Conservation (phyloP, 176 grass and related monocot genomes). For the Chrysopogon serrulatus region DNA sequence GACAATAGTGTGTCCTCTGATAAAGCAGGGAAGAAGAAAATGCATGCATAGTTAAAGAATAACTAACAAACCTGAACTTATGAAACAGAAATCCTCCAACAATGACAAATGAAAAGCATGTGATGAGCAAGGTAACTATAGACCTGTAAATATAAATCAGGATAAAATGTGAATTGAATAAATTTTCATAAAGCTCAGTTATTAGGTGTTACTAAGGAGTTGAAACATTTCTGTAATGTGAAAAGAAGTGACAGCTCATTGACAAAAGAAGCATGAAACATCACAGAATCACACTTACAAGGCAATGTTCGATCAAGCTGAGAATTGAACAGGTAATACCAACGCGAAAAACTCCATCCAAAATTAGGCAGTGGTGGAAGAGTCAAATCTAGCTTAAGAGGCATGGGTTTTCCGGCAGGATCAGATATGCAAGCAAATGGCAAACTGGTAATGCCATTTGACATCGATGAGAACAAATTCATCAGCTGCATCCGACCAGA, state of each 20-base stretch:
- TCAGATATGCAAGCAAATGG: conserved; percentile 87
- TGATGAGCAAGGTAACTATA: conserved; percentile 70
- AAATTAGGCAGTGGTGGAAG: conserved; percentile 72
- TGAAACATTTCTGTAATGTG: not conserved
- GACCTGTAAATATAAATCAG: conserved; percentile 50
- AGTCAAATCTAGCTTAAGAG: conserved; percentile 78
- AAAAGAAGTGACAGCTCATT: conserved; percentile 9
- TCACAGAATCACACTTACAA: conserved; percentile 64
- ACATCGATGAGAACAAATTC: conserved; percentile 34
- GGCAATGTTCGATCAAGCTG: conserved; percentile 97
- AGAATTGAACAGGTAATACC: conserved; percentile 93
- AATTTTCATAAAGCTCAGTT: conserved; percentile 15
- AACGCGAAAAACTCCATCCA: conserved; percentile 79
- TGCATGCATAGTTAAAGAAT: not conserved
- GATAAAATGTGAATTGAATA: conserved; percentile 21
- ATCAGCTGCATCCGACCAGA: conserved; percentile 38
- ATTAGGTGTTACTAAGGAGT: conserved; percentile 1
- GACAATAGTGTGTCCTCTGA: not conserved
- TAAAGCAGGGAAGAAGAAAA: conserved; percentile 22
- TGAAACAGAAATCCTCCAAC: conserved; percentile 93
- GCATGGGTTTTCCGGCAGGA: conserved; percentile 60
- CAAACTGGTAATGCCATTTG: conserved; percentile 42
- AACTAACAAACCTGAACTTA: conserved; percentile 68
- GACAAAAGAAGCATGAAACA: conserved; percentile 28
- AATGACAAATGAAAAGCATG: conserved; percentile 79